Evolutionary conservation across 495 filamentous ascomycete genomes (phyloP).

Genomic region (Annulohypoxylon stygium): DNA sequence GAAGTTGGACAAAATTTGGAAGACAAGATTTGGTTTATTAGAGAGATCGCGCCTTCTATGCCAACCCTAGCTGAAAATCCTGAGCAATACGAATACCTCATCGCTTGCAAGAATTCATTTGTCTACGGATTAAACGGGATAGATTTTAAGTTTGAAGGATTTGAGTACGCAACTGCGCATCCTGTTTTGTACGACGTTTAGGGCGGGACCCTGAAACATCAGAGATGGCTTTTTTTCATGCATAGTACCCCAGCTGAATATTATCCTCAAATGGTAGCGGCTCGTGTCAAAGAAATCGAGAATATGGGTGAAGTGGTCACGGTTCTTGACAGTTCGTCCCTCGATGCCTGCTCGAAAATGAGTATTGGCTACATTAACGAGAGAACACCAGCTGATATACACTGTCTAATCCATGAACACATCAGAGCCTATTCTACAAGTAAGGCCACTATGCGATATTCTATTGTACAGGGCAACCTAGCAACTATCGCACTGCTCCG

Average conservation of each 20-base stretch:
- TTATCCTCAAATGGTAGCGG: not conserved
- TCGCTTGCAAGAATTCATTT: not conserved
- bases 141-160: not conserved
- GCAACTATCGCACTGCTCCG: not conserved
- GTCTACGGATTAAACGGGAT: not conserved
- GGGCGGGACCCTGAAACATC: not conserved
- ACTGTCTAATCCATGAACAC: not conserved
- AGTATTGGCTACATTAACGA: not conserved
- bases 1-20: not conserved
- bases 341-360: too few relatives aligned
- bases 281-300: not conserved
- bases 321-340: not conserved
- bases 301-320: not conserved
- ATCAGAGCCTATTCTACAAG: not conserved
- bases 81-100: not conserved
- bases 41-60: not conserved
- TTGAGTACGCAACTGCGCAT: conserved; percentile 1
- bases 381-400: not conserved
- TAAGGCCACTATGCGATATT: not conserved
- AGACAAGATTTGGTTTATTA: conserved; percentile 1
- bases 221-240: not conserved
- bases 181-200: not conserved
- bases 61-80: not conserved
- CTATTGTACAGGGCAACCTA: not conserved
- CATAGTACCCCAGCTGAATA: not conserved